These are phyloP conservation scores for Casuarina glauca DNA, from an alignment of 306 rosid species.

Conservation along the genomic window DNA sequence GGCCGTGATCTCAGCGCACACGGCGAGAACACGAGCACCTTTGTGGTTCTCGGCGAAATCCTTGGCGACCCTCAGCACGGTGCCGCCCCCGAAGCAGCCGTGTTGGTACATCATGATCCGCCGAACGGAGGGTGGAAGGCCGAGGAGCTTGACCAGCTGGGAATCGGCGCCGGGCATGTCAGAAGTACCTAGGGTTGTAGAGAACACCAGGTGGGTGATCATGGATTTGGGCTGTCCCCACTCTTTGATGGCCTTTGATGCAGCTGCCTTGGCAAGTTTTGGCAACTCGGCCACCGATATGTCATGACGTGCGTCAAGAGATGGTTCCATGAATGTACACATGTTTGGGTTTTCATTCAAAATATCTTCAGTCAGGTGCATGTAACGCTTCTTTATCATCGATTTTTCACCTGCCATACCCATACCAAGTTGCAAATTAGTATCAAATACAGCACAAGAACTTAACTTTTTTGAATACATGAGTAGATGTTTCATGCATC, in stretches of 20 bases:
- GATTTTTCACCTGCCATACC: slow-evolving; percentile 52
- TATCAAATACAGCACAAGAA: too few species aligned
- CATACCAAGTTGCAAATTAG: too few species aligned
- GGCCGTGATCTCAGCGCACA: slow-evolving; percentile 65
- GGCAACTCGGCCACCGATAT: slow-evolving; percentile 61
- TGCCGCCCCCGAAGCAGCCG: slow-evolving; percentile 68
- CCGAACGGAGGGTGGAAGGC: slow-evolving; percentile 53
- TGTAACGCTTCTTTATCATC: slow-evolving; percentile 56
- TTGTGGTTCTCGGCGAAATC: slow-evolving; percentile 63
- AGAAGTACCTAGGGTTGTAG: slow-evolving; percentile 52
- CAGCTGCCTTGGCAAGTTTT: slow-evolving; percentile 56
- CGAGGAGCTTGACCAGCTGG: slow-evolving; percentile 58
- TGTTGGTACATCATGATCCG: slow-evolving; percentile 70
- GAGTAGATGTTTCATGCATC: too few species aligned
- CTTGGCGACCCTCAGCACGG: slow-evolving; percentile 63
- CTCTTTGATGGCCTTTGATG: slow-evolving; percentile 48
- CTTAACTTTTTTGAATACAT: too few species aligned
- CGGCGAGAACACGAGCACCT: slow-evolving; percentile 54
- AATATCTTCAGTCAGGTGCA: slow-evolving; percentile 52
- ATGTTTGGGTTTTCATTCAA: slow-evolving; percentile 46
- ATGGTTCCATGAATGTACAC: slow-evolving; percentile 59
- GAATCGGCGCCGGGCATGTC: slow-evolving; percentile 73
- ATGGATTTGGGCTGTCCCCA: slow-evolving; percentile 75
- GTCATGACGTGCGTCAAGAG: slow-evolving; percentile 56
- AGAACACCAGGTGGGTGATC: slow-evolving; percentile 58